Evolutionary conservation across 352 stramenopile genomes (phyloP), one percentile per base, ranked within the genome.

Genomic region (Albugo candida): DNA sequence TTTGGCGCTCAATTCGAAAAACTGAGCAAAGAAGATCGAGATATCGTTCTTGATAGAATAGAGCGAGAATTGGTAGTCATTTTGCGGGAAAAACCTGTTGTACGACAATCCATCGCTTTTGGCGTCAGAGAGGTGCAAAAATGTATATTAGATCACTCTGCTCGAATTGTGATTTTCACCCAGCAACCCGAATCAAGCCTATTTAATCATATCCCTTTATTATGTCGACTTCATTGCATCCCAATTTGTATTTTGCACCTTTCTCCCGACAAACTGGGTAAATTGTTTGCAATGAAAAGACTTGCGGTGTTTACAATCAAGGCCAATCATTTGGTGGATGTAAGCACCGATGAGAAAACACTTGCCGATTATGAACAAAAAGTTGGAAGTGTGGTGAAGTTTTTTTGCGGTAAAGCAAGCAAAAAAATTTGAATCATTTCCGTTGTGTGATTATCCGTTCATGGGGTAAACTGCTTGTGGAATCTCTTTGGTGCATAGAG

Each of bases 31-130:
- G 74, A 87, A 41, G 70, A 81, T 27, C 71, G 71, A 39, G 74
- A 83, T 44, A 87, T 87, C 37, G 71, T 87, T 45, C 52, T 87
- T n/a, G 69, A 77, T 43, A 67, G 71, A 13, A 55, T 87, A 45
- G 48, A 66, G 42, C 83, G 79, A 48, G 74, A 87, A 50, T 60
- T 87, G 27, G 52, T 57, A 13, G 41, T 53, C 34, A 43, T 60
- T 5, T 19, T 50, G 13, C 51, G 21, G 40, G 5, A n/a, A 16
- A 19, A 18, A 2, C 35, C 35, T 1, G 13, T 54, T 19, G 54
- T 63, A 21, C 48, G 49, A 41, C 47, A 24, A 47, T 64, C 62
- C 13, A 53, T 72, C 5, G 59, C 77, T 13, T 51, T 54, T 16
- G 74, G 74, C 14, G 60, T 78, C 35, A 87, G 83, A 36, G 63